These are phyloP conservation scores for Vitis amurensis DNA, from an alignment of 164 flowering plant genomes.

Conservation along the genomic window DNA sequence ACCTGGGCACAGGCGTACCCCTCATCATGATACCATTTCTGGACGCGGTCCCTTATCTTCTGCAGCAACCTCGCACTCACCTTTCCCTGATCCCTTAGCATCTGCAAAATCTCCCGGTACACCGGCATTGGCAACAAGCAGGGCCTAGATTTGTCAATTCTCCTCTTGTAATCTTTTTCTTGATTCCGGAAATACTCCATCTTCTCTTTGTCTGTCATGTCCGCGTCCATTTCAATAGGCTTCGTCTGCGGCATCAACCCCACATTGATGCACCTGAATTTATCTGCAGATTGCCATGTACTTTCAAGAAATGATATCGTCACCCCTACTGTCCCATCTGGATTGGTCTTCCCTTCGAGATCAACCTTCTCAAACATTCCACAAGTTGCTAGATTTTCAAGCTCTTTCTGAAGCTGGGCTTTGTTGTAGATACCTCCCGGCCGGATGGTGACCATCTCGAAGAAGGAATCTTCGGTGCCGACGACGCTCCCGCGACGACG, in stretches of 20 bases:
- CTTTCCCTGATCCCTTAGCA: slow-evolving; percentile 70
- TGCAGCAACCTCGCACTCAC: slow-evolving; percentile 90
- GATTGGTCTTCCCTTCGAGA: slow-evolving; percentile 69
- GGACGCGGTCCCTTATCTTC: slow-evolving; percentile 87
- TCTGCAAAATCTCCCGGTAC: slow-evolving; percentile 55
- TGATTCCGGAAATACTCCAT: slow-evolving; percentile 56
- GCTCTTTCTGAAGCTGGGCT: slow-evolving; percentile 78
- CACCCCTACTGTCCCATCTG: slow-evolving; percentile 73
- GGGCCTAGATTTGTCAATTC: slow-evolving; percentile 73
- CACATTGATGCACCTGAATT: slow-evolving; percentile 84
- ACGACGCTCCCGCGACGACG: slow-evolving; percentile 37
- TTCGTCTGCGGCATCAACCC: slow-evolving; percentile 81
- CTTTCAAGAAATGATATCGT: slow-evolving; percentile 72
- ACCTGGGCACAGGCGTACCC: slow-evolving; percentile 98
- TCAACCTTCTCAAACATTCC: slow-evolving; percentile 99
- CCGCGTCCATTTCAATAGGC: slow-evolving; percentile 64
- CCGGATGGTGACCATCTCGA: slow-evolving; percentile 83
- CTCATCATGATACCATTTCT: slow-evolving; percentile 96
- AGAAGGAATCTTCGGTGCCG: slow-evolving; percentile 84
- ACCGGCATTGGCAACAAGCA: slow-evolving; percentile 69
- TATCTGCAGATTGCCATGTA: slow-evolving; percentile 81
- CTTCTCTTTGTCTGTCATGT: slow-evolving; percentile 85
- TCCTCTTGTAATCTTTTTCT: slow-evolving; percentile 85
- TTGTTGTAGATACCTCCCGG: slow-evolving; percentile 91
- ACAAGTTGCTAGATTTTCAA: slow-evolving; percentile 75